Evolutionary conservation across 306 rosid species (phyloP), one percentile per base, ranked within the genome.

Genomic region (Biancaea sappan): DNA sequence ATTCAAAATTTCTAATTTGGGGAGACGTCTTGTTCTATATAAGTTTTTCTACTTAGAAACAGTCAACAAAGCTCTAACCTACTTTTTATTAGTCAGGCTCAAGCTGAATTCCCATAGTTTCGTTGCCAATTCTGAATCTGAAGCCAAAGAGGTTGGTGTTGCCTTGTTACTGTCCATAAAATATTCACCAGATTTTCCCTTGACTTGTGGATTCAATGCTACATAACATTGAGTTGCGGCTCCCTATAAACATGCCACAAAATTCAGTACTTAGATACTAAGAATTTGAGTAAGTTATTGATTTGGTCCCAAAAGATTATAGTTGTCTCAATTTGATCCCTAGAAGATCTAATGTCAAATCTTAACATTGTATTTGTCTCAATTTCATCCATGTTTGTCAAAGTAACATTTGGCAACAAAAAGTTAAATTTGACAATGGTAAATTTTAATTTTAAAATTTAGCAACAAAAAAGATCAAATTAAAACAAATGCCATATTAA

Each of bases 191-290:
- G 81, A 79, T 32, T 82, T 63, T 73, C 89, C 96, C 79, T 81
- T 81, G 4, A 88, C 87, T 65, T 82, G 92, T 44, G 94, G 94
- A 81, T 91, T 91, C 75, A 94, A 76, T 76, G 97, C 96, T 44
- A 85, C 83, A 18, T 83, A 88, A 81, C 97, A 91, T 53, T 94
- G 88, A n/a, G 97, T 88, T 15, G 97, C 96, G 19, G 96, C 97
- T 37, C 97, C 97, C 96, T 94, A 41, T 28, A 77, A 77, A 73
- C 67, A 78, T 18, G 67, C 67, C 81, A 51, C 47, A 61, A 52
- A 69, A 86, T 32, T 25, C 41, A 77, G 48, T 66, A 57, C 72
- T 38, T 47, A 77, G 56, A 40, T 78, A 31, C 44, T 31, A 28
- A 70, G 22, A 65, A 32, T 24, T n/a, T n/a, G n/a, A n/a, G n/a